Base-by-base conservation (phyloP, 1,284 basidiomycete genomes). In the Clitocybe nebularis region DNA sequence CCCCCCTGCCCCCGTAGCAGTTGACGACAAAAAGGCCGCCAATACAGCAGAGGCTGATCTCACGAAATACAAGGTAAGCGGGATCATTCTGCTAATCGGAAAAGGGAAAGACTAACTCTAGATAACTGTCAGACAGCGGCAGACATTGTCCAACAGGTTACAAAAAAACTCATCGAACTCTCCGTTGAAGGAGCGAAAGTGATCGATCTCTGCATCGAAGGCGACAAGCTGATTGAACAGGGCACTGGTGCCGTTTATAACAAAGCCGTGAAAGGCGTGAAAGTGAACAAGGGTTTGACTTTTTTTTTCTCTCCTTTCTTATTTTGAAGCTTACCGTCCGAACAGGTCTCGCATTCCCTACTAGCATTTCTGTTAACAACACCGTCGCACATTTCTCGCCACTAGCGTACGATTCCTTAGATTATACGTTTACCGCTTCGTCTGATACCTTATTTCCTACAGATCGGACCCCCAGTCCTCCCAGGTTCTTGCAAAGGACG, bases 311-410 rank as follows among this genome's bases (percentile, higher is more conserved):
- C n/a, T 16, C 30, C 29, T 43, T 39, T 29, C 39, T 46, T 19
- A 46, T 43, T 8, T 24, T 41, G 16, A 17, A 33, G 43, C 42
- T 52, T 32, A 39, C 21, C n/a, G 21, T 25, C 5, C 28, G 28
- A 17, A n/a, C 52, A 93, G 93, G 93, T 50, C 75, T 93, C 59
- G 91, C 93, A 1, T 97, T 97, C 78, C 94, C 95, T 19, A 97
- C 95, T 14, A 84, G 78, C 55, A 72, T 98, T 55, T 95, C 93
- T 28, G 82, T 98, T 57, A 97, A 98, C 82, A 86, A 93, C 63
- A 73, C 81, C 50, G 86, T 88, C 45, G 78, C 87, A 17, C 85
- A 90, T 62, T 89, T 85, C 69, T 90, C 85, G 17, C 87, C 87
- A 10, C 77, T 89, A 46, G 78, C 75, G 78, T 87, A 64, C 58